Base-by-base conservation (phyloP, 805 yeast genomes). In the Yamadazyma phyllophila region DNA sequence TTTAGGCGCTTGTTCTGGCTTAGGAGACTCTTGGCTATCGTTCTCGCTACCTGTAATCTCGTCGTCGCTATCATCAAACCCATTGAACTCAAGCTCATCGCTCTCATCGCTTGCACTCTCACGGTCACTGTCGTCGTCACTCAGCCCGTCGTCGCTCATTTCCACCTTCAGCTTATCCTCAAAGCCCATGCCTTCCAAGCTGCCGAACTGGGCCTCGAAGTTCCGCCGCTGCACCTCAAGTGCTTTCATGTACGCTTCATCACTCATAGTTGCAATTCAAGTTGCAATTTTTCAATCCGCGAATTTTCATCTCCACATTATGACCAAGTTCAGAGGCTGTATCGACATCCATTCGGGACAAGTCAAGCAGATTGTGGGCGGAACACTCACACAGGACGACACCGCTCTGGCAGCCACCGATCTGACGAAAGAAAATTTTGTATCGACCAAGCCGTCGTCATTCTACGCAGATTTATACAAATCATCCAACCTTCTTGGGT, bases 301-400 rank as follows among this genome's bases (percentile, higher is more conserved):
- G 32, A 29, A 29, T 29, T 29, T 29, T 29, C 31, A 29, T n/a
- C 31, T 20, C 24, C 24, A 20, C 24, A 20, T 20, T 20, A 90
- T 91, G 97, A 91, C 97, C 0, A 75, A 76, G 43, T 94, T 88
- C 67, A 80, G 91, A 57, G 98, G 97, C 0, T 94, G 99, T 60
- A 92, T 94, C 32, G 99, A 94, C 61, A 82, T 94, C 47, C 99
- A 94, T 64, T 78, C 85, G 7, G 99, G 99, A 1, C 85, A 88
- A 54, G 99, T 94, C 49, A 94, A 94, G 59, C 99, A 94, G 63
- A 94, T 94, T 44, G 97, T 94, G 1, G 99, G 99, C 6, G 96
- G 97, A 0, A 86, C 97, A 0, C 71, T 94, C 15, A 73, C 76
- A 0, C 67, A 70, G 9, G 84, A 82, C 47, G 83, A 80, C 51